phyloP scores from a whole-genome alignment of 495 filamentous ascomycete species.

The Trichoderma asperelloides region DNA sequence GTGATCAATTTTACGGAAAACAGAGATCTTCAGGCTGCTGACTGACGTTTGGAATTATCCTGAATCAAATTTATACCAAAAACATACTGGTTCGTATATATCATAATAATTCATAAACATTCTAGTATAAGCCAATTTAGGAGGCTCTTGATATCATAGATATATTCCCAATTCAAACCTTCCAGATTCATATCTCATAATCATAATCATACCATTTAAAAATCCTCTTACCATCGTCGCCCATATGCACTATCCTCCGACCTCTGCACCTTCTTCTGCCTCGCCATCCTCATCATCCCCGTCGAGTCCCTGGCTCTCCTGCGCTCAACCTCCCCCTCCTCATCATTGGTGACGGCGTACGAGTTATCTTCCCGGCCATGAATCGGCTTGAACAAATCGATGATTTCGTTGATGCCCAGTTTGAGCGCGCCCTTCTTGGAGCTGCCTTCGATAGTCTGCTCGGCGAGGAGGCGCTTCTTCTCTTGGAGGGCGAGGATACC shows the following conservation, averaged over 20 bases:
- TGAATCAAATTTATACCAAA: too few species aligned
- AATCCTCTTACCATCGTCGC: conserved; percentile 10
- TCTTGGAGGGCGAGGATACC: conserved; percentile 87
- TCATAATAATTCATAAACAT: too few species aligned
- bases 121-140: too few species aligned
- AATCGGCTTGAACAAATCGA: conserved; percentile 73
- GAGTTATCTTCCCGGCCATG: neutral
- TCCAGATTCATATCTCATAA: neutral
- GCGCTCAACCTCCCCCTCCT: conserved; percentile 11
- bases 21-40: too few species aligned
- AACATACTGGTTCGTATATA: too few species aligned
- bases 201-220: neutral
- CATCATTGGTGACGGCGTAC: conserved; percentile 8
- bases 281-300: conserved; percentile 13
- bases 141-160: too few species aligned
- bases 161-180: too few species aligned
- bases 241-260: neutral
- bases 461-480: conserved; percentile 80
- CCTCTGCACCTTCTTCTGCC: conserved; percentile 8
- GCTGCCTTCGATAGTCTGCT: conserved; percentile 70
- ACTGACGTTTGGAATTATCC: too few species aligned
- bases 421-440: conserved; percentile 57
- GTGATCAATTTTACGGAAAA: too few species aligned
- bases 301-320: conserved; percentile 15
- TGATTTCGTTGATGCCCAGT: conserved; percentile 85